Evolutionary conservation across 2,329 filamentous ascomycete species (phyloP), one percentile per base, ranked within the genome.

Genomic region (Zasmidium angulare): DNA sequence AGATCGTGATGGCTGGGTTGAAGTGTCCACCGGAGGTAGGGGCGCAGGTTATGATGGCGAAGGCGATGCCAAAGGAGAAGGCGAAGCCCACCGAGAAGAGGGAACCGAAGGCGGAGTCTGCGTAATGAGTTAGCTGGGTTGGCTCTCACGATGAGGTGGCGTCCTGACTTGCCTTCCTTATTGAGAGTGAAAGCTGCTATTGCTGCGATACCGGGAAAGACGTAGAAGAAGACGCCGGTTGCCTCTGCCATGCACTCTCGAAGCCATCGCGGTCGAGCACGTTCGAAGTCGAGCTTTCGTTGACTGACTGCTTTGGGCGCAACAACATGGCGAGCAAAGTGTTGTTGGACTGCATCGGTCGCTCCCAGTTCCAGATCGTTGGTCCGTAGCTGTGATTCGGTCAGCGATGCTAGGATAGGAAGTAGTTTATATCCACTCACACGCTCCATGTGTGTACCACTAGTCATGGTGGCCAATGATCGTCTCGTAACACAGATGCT

Each of bases 1-100:
- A 75, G 57, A 78, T 70, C 2, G 75, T 76, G 29, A 77, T 73
- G 48, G 74, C 72, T 0, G 67, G 67, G 48, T 68, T 69, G 61
- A 73, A 68, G 78, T 72, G 68, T 4, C 68, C 65, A 50, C 84
- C 83, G 4, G 78, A 82, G 1, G 78, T 81, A 1, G 81, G 73
- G 4, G 76, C 83, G 63, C 81, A 84, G 36, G 78, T 81, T 56
- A 85, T 84, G 70, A 86, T 84, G 48, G 83, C 83, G 63, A 85
- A 83, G 14, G 82, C 80, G 66, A 86, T 84, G 2, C 84, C 83
- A 17, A 85, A 68, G 3, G 81, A 81, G 67, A 82, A 86, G 1
- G 81, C 81, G 70, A 77, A 81, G 19, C 83, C 83, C 56, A 85
- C 81, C 62, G 83, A 79, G 66, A 85, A 81, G 26, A 85, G 63